Evolutionary conservation across 495 filamentous ascomycete genomes (phyloP).

Genomic region (Tuber umbilicatum): DNA sequence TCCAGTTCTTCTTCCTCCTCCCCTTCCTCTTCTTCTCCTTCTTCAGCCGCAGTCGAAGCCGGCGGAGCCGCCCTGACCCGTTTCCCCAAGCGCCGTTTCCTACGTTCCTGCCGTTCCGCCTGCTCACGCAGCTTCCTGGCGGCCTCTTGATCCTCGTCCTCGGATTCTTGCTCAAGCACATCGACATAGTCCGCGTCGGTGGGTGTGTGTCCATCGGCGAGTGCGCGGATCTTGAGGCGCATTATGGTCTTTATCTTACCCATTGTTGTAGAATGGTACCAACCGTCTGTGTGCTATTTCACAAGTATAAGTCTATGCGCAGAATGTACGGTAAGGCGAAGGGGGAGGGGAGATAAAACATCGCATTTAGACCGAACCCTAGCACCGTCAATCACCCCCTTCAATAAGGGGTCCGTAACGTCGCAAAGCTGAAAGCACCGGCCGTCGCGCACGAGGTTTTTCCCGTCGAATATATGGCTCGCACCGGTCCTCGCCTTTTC

Average conservation of each 20-base stretch:
- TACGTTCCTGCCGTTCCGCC: constrained; percentile 27
- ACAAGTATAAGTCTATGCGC: constrained; percentile 49
- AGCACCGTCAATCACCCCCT: constrained; percentile 49
- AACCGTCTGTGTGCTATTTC: constrained; percentile 55
- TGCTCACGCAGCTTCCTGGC: constrained; percentile 24
- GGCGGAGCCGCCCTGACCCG: constrained; percentile 19
- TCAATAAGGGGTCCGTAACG: constrained; percentile 69
- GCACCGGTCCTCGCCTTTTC: constrained; percentile 37
- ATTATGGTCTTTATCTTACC: constrained; percentile 77
- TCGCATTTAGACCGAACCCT: constrained; percentile 48
- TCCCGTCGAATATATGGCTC: constrained; percentile 76
- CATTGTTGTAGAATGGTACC: constrained; percentile 70
- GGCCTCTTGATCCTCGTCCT: constrained; percentile 37
- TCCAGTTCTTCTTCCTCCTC: constrained; percentile 31
- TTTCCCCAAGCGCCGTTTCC: constrained; percentile 5
- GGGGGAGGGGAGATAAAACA: constrained; percentile 41
- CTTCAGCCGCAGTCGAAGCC: constrained; percentile 44
- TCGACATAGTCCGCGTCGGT: constrained; percentile 46
- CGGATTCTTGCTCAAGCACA: constrained; percentile 43
- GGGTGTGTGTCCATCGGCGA: constrained; percentile 45
- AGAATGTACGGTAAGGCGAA: constrained; percentile 41
- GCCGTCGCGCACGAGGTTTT: constrained; percentile 60
- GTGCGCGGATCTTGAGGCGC: constrained; percentile 63
- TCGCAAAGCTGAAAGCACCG: constrained; percentile 92
- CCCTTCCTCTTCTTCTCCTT: constrained; percentile 33